Base-by-base conservation (phyloP, 2,329 filamentous ascomycete species). In the Fusarium annulatum region DNA sequence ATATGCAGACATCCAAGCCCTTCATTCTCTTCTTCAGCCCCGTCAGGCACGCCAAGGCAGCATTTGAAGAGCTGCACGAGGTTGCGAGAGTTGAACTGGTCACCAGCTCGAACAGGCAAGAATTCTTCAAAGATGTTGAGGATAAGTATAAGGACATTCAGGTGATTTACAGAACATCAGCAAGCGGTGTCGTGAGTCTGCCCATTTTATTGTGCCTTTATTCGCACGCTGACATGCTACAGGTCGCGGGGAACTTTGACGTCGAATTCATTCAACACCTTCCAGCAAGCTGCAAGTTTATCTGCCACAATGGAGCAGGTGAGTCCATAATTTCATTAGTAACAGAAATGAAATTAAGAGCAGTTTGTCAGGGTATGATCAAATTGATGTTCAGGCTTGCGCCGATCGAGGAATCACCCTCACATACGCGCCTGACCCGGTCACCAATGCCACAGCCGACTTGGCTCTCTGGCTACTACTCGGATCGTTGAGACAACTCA, bases 401-500 rank as follows among this genome's bases (percentile, higher is more conserved):
- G 89, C 88, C 3, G 33, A 65, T 14, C 67, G 64, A 9, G 67
- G 71, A 21, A 87, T 94, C 58, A 85, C 84, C 14, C 89, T 94
- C 30, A 92, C 91, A 56, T 93, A 94, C 78, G 88, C 90, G 3
- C 92, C 92, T 23, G 89, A 87, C 1, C 89, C 90, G 1, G 90
- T 92, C 21, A 89, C 93, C 77, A 89, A 93, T 79, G 88, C 92
- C 9, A 94, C 92, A 0, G 92, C 92, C 38, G 92, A 94, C 79
- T 87, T 88, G 11, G 91, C 89, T 72, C 89, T 94, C 79, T 94
- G 93, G 77, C 83, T 94, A 4, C 91, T 94, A 61, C 83, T 94
- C 23, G 92, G 91, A 7, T 90, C 92, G 1, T 82, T 94, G 42
- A 86, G 92, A 39, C 88, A 89, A 66, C 91, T 92, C 80, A 92